phyloP scores from a whole-genome alignment of 176 grass and related monocot genomes.

The Canna indica region DNA sequence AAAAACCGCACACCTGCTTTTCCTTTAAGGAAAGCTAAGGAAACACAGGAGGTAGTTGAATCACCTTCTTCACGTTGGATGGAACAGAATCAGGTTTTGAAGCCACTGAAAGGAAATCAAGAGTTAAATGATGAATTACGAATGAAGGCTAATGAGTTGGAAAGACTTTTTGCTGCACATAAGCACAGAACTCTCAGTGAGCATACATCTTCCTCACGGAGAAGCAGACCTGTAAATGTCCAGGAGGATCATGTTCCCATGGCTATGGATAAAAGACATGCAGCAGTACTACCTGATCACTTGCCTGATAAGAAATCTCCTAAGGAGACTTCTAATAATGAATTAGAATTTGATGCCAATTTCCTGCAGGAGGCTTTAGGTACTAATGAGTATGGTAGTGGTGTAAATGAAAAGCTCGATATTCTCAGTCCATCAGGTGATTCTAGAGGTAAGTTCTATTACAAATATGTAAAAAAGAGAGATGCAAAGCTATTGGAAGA shows the following conservation, averaged over 20 bases:
- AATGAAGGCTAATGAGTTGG: constrained; percentile 88
- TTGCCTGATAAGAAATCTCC: constrained; percentile 26
- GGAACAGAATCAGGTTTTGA: constrained; percentile 34
- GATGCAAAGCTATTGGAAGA: constrained; percentile 88
- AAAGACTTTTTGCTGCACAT: constrained; percentile 89
- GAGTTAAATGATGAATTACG: constrained; percentile 66
- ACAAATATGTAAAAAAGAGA: constrained; percentile 89
- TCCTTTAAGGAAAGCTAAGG: constrained; percentile 13
- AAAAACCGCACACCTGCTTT: constrained; percentile 14
- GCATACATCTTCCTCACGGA: constrained; percentile 46
- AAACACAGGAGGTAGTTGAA: constrained; percentile 2
- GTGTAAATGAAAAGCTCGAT: constrained; percentile 42
- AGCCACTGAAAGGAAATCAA: constrained; percentile 58
- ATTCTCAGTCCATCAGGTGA: constrained; percentile 64
- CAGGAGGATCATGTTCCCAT: constrained; percentile 44
- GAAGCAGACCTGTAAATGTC: constrained; percentile 42
- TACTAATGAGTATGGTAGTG: constrained; percentile 32
- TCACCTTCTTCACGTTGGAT: constrained; percentile 2
- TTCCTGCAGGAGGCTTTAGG: constrained; percentile 63
- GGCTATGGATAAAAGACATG: constrained; percentile 37
- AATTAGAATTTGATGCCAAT: constrained; percentile 39
- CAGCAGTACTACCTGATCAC: constrained; percentile 28
- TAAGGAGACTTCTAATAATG: constrained; percentile 30
- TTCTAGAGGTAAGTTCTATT: constrained; percentile 86
- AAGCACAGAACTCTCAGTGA: constrained; percentile 47